Evolutionary conservation across 1,284 basidiomycete genomes (phyloP).

Genomic region (Exobasidium cylindrosporum): DNA sequence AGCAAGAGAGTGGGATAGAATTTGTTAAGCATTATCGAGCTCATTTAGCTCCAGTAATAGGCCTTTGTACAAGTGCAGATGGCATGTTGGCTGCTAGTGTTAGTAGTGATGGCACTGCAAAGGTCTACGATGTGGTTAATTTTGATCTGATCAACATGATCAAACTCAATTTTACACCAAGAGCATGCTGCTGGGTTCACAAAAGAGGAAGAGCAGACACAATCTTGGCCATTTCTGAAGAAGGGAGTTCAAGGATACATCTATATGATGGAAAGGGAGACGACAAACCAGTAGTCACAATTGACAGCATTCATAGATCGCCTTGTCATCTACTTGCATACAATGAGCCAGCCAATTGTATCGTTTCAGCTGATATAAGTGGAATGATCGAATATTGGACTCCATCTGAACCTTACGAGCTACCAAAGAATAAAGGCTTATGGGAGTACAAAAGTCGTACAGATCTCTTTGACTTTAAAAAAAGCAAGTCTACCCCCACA

Average conservation of each 20-base stretch:
- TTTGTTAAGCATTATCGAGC: slow-evolving; percentile 65
- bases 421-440: slow-evolving; percentile 63
- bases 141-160: slow-evolving; percentile 99
- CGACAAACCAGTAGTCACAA: slow-evolving; percentile 70
- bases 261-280: slow-evolving; percentile 90
- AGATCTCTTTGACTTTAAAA: slow-evolving; percentile 97
- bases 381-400: slow-evolving; percentile 99
- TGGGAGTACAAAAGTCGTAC: slow-evolving; percentile 90
- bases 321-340: slow-evolving; percentile 93
- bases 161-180: slow-evolving; percentile 77
- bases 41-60: slow-evolving; percentile 75
- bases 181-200: slow-evolving; percentile 90
- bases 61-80: slow-evolving; percentile 82
- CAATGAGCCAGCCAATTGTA: slow-evolving; percentile 81
- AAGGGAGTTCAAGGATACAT: slow-evolving; percentile 70
- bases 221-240: slow-evolving; percentile 86
- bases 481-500: slow-evolving; percentile 87
- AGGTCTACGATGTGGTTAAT: slow-evolving; percentile 96
- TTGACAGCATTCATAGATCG: slow-evolving; percentile 75
- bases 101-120: slow-evolving; percentile 62
- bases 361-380: slow-evolving; percentile 88
- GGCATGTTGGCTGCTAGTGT: slow-evolving; percentile 83
- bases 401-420: slow-evolving; percentile 74
- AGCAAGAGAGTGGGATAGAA: slow-evolving; percentile 69
- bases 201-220: slow-evolving; percentile 79